Evolutionary conservation across 2,329 filamentous ascomycete genomes (phyloP), one percentile per base, ranked within the genome.

Genomic region (Venturia aucupariae): DNA sequence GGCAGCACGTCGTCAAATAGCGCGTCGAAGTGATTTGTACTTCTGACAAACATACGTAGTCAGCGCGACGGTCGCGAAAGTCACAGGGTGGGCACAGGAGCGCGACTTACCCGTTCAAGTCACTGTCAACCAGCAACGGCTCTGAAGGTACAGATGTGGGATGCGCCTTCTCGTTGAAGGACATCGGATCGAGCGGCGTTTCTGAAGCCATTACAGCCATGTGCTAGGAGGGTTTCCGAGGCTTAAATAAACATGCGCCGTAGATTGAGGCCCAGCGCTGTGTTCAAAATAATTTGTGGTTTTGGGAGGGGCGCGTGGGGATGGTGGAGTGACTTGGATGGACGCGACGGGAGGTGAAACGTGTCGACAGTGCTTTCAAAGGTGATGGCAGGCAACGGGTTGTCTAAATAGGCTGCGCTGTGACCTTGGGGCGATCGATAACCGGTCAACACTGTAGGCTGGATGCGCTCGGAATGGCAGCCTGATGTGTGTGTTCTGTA

Each of bases 71-170:
- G 66, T 64, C 66, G 65, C 27, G 41, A 15, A 65, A 61, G 66
- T 66, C 57, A 68, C 66, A 66, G 67, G 55, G 62, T 64, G 60
- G 46, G 24, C 17, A 32, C 8, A 24, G 46, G 41, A 39, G 42
- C 46, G 68, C 72, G 71, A 83, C 84, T 82, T 78, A 87, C 85
- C 83, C 83, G 72, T 86, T 84, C 70, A 82, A 76, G 55, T 81
- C 22, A n/a, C 13, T 19, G 13, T 63, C 62, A 7, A 35, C 27
- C 22, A 38, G 3, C 7, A 60, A 22, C 19, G 51, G 15, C 38
- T 54, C 35, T 32, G 60, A 48, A 27, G 62, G 30, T 24, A 32
- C 17, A 6, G 27, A 15, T 39, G 27, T 41, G 19, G 27, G 62
- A 72, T 75, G 77, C 71, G 78, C 75, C 76, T 84, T 86, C 70